Conservation (phyloP, 164 flowering plant species). For the Buxus sempervirens region DNA sequence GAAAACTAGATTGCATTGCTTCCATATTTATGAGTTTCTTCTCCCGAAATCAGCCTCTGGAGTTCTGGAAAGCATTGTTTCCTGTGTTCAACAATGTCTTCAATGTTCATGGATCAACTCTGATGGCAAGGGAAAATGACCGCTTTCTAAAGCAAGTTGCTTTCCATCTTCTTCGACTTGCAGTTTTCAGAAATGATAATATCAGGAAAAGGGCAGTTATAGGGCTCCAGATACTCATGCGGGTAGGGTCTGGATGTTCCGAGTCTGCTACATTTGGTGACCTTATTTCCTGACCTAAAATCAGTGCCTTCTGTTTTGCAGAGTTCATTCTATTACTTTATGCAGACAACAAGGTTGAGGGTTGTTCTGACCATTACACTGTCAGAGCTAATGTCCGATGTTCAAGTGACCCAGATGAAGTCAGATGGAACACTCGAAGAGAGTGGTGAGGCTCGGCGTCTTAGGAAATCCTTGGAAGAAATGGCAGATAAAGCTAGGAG, state of each 20-base stretch:
- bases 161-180: conserved; percentile 95
- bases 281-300: conserved; percentile 2
- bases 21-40: conserved; percentile 79
- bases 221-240: conserved; percentile 87
- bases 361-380: conserved; percentile 93
- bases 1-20: conserved; percentile 91
- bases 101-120: conserved; percentile 82
- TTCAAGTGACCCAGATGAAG: conserved; percentile 95
- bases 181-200: conserved; percentile 84
- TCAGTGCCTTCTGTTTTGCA: conserved; percentile 33
- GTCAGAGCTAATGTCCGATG: conserved; percentile 98
- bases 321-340: conserved; percentile 88
- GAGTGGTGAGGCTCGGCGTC: conserved; percentile 91
- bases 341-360: conserved; percentile 86
- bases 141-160: conserved; percentile 95
- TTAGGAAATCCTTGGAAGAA: conserved; percentile 78
- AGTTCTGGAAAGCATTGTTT: conserved; percentile 81
- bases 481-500: conserved; percentile 80
- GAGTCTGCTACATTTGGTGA: not conserved
- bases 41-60: conserved; percentile 80
- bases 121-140: conserved; percentile 97
- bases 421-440: conserved; percentile 93
- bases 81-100: conserved; percentile 81
- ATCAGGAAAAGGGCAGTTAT: conserved; percentile 84
- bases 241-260: conserved; percentile 46